Base-by-base conservation (phyloP, 176 grass and related monocot genomes). In the Oryza punctata region DNA sequence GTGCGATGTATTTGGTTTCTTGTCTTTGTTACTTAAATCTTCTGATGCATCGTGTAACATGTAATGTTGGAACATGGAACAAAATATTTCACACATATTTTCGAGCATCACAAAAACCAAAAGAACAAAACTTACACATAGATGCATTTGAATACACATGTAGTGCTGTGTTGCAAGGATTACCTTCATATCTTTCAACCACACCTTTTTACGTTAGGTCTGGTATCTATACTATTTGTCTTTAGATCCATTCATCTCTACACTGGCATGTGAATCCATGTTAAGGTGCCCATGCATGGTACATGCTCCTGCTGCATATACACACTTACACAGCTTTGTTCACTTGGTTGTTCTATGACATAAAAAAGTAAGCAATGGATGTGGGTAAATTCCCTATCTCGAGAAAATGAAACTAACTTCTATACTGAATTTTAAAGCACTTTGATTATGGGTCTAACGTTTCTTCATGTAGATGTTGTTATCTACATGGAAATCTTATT, bases 241-340 rank as follows among this genome's bases (percentile, higher is more conserved):
- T 46, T 46, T 72, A 73, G 29, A 28, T 73, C 80, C 59, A 25
- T 24, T 82, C 24, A 82, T 82, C 12, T 82, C 52, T 23, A 27
- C 69, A 32, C 13, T 73, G 12, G 44, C 63, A 46, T 40, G 72
- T 45, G 25, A 49, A 50, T 9, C 14, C 3, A 73, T 29, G 23
- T 49, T 29, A 29, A 73, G 24, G 23, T 73, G 59, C 67, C 38
- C 50, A 72, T 65, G 57, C 57, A 64, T 82, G 32, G 37, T 82
- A 74, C 27, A 83, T 25, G n/a, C 80, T 64, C 75, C 27, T 75
- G 71, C 27, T 75, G 60, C 43, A 46, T n/a, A n/a, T 75, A 75
- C 1, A 26, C 43, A n/a, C 29, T 13, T 75, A 75, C 1, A 26
- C 44, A 74, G 26, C 72, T 28, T 52, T 25, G 16, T 52, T 52